Conservation (phyloP, 306 rosid species). For the Acmispon strigosus region DNA sequence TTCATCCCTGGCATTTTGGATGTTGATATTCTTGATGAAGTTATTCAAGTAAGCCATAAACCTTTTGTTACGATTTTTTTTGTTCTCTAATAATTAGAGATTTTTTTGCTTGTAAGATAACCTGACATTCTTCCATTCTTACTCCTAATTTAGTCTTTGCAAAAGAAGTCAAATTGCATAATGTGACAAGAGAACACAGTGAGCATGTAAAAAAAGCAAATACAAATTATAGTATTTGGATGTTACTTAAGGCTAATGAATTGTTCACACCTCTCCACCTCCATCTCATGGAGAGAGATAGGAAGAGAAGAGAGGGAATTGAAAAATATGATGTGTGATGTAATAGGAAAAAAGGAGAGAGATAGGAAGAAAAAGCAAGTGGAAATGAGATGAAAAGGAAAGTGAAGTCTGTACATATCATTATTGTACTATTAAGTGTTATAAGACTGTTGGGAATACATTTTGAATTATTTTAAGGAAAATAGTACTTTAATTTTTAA, state of each 20-base stretch:
- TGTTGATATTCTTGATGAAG: constrained; percentile 60
- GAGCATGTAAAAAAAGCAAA: not conserved
- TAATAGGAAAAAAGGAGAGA: no score
- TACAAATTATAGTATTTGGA: not conserved
- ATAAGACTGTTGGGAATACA: not conserved
- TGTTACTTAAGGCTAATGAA: not conserved
- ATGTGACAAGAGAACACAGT: not conserved
- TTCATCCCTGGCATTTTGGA: constrained; percentile 95
- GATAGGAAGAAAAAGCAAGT: no score
- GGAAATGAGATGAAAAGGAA: no score
- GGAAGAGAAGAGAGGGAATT: no score
- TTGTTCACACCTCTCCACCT: no score
- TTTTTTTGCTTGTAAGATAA: not conserved
- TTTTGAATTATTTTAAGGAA: not conserved
- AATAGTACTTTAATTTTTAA: not conserved
- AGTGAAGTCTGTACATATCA: no score
- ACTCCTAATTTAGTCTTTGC: not conserved
- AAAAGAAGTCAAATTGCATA: not conserved
- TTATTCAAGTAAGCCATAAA: constrained; percentile 64
- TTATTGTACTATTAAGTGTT: not conserved
- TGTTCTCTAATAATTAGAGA: not conserved
- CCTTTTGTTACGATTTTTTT: not conserved
- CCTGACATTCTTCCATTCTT: not conserved
- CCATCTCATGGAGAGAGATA: no score
- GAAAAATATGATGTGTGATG: no score